Evolutionary conservation across 2,329 filamentous ascomycete species (phyloP).

Genomic region (Bipolaris gigantea): DNA sequence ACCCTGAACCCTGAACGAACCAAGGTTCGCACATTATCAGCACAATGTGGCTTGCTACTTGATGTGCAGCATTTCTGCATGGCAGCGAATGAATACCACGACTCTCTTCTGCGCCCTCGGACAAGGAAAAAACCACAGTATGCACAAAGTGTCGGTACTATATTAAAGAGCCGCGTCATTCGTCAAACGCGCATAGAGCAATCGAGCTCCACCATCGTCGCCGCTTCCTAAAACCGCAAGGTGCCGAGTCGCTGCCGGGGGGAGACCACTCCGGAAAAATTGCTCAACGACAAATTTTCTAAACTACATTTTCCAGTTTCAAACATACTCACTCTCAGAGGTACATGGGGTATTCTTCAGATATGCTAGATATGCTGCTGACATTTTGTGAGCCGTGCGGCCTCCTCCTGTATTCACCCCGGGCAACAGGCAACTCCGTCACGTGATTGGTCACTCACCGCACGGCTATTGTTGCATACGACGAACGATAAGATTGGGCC

Average conservation of each 20-base stretch:
- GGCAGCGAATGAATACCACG: background rate
- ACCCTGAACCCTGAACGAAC: background rate
- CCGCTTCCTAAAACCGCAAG: slow-evolving; percentile 16
- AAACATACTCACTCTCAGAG: background rate
- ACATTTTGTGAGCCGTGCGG: slow-evolving; percentile 12
- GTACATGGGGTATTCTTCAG: slow-evolving; percentile 5
- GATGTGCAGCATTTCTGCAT: background rate
- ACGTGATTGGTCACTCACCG: slow-evolving; percentile 19
- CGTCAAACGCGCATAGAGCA: background rate
- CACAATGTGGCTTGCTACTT: background rate
- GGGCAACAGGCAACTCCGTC: slow-evolving; percentile 12
- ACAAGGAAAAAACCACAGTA: background rate
- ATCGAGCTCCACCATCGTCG: slow-evolving; percentile 9
- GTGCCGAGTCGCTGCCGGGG: slow-evolving; percentile 23
- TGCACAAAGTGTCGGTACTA: too few relatives aligned
- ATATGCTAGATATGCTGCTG: slow-evolving; percentile 11
- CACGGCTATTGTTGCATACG: slow-evolving; percentile 1
- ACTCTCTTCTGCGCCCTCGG: background rate
- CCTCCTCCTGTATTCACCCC: slow-evolving; percentile 8
- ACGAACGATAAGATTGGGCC: slow-evolving; percentile 9
- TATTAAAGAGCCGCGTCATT: background rate
- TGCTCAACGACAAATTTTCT: slow-evolving; percentile 9
- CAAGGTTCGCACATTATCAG: background rate
- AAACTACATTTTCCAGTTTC: background rate
- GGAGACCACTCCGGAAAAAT: slow-evolving; percentile 16